Conservation (phyloP, 345 rosid genomes). For the Acer yangbiense region DNA sequence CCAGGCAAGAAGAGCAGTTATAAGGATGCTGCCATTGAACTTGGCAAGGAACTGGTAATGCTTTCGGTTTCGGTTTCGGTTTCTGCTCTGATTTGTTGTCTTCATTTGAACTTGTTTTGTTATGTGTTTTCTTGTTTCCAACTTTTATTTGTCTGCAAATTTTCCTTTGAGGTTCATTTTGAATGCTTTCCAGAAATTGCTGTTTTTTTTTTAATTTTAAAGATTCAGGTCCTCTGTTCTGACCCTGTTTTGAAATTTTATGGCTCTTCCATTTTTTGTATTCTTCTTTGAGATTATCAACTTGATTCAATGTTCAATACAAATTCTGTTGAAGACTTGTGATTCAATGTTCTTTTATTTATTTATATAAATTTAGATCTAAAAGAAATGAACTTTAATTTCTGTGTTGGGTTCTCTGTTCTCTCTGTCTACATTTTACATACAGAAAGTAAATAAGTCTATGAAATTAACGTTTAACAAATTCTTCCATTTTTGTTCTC, state of each 20-base stretch:
- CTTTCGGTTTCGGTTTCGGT: neutral
- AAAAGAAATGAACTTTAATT: neutral
- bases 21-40: slow-evolving; percentile 83
- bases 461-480: too few relatives aligned
- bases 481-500: neutral
- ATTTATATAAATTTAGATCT: neutral
- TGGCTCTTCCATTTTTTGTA: neutral
- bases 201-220: too few relatives aligned
- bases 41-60: slow-evolving; percentile 75
- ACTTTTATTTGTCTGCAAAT: neutral
- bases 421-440: neutral
- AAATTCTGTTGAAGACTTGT: neutral
- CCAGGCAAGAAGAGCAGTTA: slow-evolving; percentile 75
- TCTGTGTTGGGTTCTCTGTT: neutral
- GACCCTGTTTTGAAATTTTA: slow-evolving; percentile 13
- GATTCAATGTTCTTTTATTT: neutral
- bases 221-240: neutral
- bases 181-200: too few relatives aligned
- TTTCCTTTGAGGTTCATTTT: too few relatives aligned
- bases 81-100: neutral
- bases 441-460: too few relatives aligned
- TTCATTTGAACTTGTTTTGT: neutral
- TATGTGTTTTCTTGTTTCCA: slow-evolving; percentile 12
- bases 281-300: neutral
- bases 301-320: neutral